Evolutionary conservation across 164 flowering plant species (phyloP).

Genomic region (Saururus chinensis): DNA sequence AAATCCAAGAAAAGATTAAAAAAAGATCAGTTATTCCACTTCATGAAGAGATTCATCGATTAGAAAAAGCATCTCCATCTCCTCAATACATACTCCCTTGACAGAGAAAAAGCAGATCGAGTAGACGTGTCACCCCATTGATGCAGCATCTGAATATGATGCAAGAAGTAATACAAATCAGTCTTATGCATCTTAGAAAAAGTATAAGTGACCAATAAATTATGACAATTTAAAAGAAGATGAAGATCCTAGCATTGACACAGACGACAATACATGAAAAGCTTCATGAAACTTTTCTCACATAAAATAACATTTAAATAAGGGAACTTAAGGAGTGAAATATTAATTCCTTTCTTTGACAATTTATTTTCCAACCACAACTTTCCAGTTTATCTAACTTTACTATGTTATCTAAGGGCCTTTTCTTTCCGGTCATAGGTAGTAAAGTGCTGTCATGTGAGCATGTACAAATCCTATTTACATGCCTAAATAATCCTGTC

Average conservation of each 20-base stretch:
- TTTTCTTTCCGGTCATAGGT: too few species aligned
- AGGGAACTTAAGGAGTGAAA: not conserved
- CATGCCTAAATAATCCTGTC: too few species aligned
- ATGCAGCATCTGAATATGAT: conserved; percentile 19
- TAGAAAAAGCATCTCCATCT: not conserved
- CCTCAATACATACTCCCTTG: conserved; percentile 34
- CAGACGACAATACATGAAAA: not conserved
- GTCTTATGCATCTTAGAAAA: not conserved
- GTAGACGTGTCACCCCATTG: conserved; percentile 18
- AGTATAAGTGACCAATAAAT: not conserved
- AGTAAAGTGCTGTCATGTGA: too few species aligned
- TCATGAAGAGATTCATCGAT: not conserved
- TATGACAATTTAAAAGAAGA: not conserved
- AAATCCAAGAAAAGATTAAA: not conserved
- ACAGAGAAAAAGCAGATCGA: conserved; percentile 11
- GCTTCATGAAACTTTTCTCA: not conserved
- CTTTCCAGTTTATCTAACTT: too few species aligned
- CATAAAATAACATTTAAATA: not conserved
- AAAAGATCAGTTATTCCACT: not conserved
- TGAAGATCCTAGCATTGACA: not conserved
- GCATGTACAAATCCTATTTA: too few species aligned
- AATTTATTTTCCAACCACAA: too few species aligned
- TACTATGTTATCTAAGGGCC: too few species aligned
- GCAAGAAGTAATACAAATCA: not conserved
- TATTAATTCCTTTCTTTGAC: not conserved